These are phyloP conservation scores for Diaporthe humulicola DNA, from an alignment of 2,329 filamentous ascomycete genomes.

Conservation along the genomic window DNA sequence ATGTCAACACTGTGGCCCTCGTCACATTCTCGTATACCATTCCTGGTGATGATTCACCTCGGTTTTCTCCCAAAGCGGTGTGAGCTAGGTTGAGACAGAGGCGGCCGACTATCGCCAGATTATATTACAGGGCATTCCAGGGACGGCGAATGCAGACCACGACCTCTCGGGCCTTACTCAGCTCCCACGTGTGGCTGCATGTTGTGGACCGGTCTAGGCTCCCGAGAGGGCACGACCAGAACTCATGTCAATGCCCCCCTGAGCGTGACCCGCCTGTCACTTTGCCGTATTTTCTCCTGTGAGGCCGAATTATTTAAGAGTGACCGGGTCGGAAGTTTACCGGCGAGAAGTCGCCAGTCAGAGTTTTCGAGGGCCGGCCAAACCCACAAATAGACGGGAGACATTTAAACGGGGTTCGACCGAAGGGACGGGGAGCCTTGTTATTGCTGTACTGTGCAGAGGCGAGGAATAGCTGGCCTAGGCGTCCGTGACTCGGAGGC, in stretches of 20 bases:
- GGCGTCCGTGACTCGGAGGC: constrained; percentile 7
- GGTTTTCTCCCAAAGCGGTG: neutral
- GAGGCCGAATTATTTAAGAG: neutral
- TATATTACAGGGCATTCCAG: constrained; percentile 9
- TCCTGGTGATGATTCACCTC: neutral
- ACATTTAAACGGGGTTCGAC: neutral
- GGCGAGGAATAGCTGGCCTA: neutral
- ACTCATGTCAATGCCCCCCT: neutral
- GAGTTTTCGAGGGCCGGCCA: neutral
- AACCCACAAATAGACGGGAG: neutral
- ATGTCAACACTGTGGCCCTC: neutral
- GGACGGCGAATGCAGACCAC: neutral
- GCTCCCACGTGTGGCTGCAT: constrained; percentile 29
- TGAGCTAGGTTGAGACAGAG: constrained; percentile 8
- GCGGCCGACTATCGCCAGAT: constrained; percentile 18
- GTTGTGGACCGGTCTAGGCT: constrained; percentile 3
- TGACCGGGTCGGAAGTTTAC: neutral
- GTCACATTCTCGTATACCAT: constrained; percentile 20
- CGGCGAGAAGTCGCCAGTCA: neutral
- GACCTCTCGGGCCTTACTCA: constrained; percentile 26
- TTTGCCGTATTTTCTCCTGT: neutral
- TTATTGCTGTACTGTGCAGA: neutral
- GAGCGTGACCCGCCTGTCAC: neutral
- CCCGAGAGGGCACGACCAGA: constrained; percentile 1
- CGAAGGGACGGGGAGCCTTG: neutral